Conservation (phyloP, 768 basidiomycete genomes). For the Leucosporidium creatinivorum region DNA sequence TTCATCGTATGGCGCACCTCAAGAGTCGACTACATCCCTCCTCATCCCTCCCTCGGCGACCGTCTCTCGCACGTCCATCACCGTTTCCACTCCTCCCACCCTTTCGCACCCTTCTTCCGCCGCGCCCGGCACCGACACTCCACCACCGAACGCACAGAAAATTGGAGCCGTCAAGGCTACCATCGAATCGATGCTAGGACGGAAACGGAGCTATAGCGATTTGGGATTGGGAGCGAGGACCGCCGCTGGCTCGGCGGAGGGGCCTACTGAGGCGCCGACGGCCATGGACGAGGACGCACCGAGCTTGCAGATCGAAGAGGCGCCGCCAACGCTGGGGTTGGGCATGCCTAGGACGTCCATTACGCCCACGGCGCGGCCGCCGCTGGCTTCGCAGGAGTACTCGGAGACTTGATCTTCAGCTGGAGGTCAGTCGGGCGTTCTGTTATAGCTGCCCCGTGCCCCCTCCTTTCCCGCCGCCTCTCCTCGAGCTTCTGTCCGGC, state of each 20-base stretch:
- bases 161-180: constrained; percentile 42
- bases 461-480: background rate
- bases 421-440: too few species aligned
- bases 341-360: constrained; percentile 5
- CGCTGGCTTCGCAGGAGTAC: constrained; percentile 1
- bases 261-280: background rate
- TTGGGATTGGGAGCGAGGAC: background rate
- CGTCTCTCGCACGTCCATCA: constrained; percentile 32
- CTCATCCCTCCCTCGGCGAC: constrained; percentile 21
- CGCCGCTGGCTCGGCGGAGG: background rate
- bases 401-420: too few species aligned
- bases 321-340: background rate
- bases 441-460: background rate
- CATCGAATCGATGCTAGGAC: constrained; percentile 39
- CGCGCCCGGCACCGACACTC: constrained; percentile 11
- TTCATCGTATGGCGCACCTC: constrained; percentile 35
- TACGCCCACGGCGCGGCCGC: constrained; percentile 34
- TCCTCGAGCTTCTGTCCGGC: too few species aligned
- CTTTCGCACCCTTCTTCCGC: background rate
- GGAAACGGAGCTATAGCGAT: constrained; percentile 16
- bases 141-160: constrained; percentile 21
- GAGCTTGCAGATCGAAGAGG: background rate
- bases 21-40: constrained; percentile 27
- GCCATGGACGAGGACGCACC: background rate
- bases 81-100: constrained; percentile 30